Base-by-base conservation (phyloP, 2,329 filamentous ascomycete genomes). In the Phyllosticta capitalensis region DNA sequence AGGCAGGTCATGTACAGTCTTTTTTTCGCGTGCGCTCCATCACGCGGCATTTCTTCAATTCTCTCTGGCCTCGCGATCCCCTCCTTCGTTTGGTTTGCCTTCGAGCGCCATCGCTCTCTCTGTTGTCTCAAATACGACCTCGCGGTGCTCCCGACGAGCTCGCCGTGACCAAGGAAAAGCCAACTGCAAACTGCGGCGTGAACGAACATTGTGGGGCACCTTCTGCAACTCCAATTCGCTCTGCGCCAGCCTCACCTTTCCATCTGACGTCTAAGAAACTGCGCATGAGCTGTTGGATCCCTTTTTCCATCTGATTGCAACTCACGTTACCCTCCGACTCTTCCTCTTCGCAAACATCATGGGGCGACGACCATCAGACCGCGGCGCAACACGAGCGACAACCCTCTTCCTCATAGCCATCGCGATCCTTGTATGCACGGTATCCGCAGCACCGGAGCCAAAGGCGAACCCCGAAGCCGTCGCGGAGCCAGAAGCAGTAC, bases 211-310 rank as follows among this genome's bases (percentile, higher is more conserved):
- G 38, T n/a, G 51, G 50, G 30, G 50, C 45, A 53, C 49, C 7
- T 62, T 61, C 20, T 62, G 30, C 62, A 62, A 64, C 21, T 58
- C 54, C 17, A 65, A 59, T 30, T 57, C 49, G 28, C 20, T n/a
- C 48, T 45, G 10, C n/a, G 22, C 51, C 21, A 64, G 19, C 54
- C 62, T 58, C 22, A 50, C 54, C 22, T 61, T 63, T 45, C 52
- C 52, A 26, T 26, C 52, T 19, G 52, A 26, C 52, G n/a, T 26
- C 12, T n/a, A 45, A n/a, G 38, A 45, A 45, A 45, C 38, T n/a
- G 38, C 38, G 5, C 38, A 45, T n/a, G 38, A 45, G 38, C 38
- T n/a, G 38, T 45, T 45, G 38, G 38, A 45, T 45, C 38, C 38
- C 38, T 6, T 45, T 19, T 45, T n/a, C 14, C 38, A 45, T 12